Evolutionary conservation across 495 filamentous ascomycete species (phyloP).

Genomic region (Neurospora sp.): DNA sequence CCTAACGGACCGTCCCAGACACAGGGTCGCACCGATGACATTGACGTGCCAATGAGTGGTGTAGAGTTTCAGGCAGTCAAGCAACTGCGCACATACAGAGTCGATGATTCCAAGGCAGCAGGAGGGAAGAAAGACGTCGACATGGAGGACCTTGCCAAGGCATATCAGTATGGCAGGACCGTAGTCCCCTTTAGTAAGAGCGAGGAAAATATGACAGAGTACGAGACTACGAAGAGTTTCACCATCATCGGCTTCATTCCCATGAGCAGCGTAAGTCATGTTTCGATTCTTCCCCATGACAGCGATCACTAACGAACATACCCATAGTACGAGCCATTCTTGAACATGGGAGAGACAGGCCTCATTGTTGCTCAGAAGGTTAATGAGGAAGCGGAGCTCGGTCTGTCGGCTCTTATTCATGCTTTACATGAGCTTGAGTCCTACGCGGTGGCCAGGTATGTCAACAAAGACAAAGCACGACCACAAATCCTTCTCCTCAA

Average conservation of each 20-base stretch:
- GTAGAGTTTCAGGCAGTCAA: constrained; percentile 53
- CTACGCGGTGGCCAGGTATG: constrained; percentile 81
- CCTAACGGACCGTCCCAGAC: constrained; percentile 34
- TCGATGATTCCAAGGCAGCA: constrained; percentile 59
- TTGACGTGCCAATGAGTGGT: constrained; percentile 30
- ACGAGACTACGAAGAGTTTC: constrained; percentile 64
- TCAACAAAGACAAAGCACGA: constrained; percentile 66
- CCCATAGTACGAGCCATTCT: constrained; percentile 67
- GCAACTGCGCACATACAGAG: constrained; percentile 65
- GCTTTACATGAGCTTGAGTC: constrained; percentile 76
- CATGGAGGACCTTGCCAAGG: constrained; percentile 76
- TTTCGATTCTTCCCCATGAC: neutral
- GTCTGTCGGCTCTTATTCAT: constrained; percentile 82
- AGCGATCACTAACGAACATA: constrained; percentile 4
- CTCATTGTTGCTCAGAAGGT: constrained; percentile 62
- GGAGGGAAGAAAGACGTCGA: constrained; percentile 81
- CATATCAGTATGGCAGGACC: constrained; percentile 89
- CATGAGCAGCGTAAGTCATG: constrained; percentile 50
- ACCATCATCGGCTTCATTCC: constrained; percentile 82
- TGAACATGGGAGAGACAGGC: constrained; percentile 70
- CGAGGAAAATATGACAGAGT: constrained; percentile 69
- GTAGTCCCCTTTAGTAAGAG: constrained; percentile 79
- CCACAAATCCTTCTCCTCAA: constrained; percentile 75
- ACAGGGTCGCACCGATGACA: constrained; percentile 32
- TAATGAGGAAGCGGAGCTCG: constrained; percentile 68